Evolutionary conservation across 352 stramenopile species (phyloP).

Genomic region (Globisporangium abappressorium): DNA sequence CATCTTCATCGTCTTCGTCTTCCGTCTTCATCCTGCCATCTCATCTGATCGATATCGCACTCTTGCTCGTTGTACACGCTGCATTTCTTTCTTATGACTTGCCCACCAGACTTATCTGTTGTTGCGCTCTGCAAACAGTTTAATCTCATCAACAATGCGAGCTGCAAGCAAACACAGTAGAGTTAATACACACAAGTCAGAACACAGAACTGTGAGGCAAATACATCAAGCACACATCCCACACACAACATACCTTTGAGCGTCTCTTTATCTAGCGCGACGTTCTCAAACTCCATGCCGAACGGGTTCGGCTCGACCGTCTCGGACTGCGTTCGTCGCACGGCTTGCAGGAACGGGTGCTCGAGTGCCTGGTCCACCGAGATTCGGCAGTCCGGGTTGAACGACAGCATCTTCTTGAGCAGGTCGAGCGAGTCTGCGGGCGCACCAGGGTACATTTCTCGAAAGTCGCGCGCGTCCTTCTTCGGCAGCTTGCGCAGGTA

Average conservation of each 20-base stretch:
- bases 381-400: slow-evolving; percentile 81
- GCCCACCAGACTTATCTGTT: slow-evolving; percentile 42
- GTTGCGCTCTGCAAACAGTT: slow-evolving; percentile 71
- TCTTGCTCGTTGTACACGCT: slow-evolving; percentile 11
- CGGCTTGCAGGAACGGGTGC: slow-evolving; percentile 80
- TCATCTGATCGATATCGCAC: background rate
- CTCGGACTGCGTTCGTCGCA: slow-evolving; percentile 73
- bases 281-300: slow-evolving; percentile 88
- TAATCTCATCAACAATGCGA: slow-evolving; percentile 88
- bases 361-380: slow-evolving; percentile 82
- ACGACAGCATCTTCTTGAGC: slow-evolving; percentile 83
- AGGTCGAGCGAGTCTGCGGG: slow-evolving; percentile 79
- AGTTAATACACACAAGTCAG: background rate
- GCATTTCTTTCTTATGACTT: background rate
- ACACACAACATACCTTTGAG: slow-evolving; percentile 64
- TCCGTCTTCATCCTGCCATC: slow-evolving; percentile 4
- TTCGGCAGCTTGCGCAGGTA: slow-evolving; percentile 84
- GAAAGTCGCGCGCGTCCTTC: slow-evolving; percentile 74
- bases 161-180: slow-evolving; percentile 26
- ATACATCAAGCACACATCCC: background rate
- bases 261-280: slow-evolving; percentile 76
- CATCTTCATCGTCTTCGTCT: background rate
- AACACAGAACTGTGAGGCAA: slow-evolving; percentile 4
- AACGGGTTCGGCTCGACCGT: slow-evolving; percentile 74
- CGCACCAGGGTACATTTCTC: slow-evolving; percentile 82